Conservation (phyloP, 495 filamentous ascomycete species). For the Oleoguttula mirabilis region DNA sequence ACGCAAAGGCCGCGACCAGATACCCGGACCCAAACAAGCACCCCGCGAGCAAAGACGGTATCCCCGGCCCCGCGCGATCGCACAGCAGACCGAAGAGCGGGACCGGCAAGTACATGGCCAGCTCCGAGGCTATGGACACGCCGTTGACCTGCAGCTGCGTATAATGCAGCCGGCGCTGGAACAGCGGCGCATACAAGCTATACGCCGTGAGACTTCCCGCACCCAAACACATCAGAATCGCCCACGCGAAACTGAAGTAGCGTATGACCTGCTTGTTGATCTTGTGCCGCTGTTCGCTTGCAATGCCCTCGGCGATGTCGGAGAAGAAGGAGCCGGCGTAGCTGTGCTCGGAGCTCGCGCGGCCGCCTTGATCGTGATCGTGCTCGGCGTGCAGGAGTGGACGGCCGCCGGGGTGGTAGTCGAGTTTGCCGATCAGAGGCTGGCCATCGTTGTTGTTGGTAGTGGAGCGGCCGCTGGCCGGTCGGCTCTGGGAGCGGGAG, state of each 20-base stretch:
- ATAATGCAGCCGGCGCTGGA: constrained; percentile 73
- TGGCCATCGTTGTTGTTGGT: not conserved
- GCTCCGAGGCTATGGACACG: constrained; percentile 67
- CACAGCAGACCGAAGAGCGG: constrained; percentile 82
- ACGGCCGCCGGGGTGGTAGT: constrained; percentile 45
- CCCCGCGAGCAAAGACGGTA: constrained; percentile 58
- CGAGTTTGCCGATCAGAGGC: constrained; percentile 43
- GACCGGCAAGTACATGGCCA: constrained; percentile 81
- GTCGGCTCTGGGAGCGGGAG: constrained; percentile 3
- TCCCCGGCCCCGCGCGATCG: constrained; percentile 70
- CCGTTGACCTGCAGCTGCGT: constrained; percentile 84
- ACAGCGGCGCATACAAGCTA: constrained; percentile 79
- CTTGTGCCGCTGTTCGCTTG: constrained; percentile 42
- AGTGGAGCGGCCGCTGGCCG: not conserved
- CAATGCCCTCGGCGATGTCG: constrained; percentile 49
- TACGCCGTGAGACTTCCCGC: constrained; percentile 79
- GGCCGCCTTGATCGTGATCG: constrained; percentile 18
- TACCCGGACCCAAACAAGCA: constrained; percentile 71
- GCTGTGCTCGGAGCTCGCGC: constrained; percentile 25
- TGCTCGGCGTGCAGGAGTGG: constrained; percentile 32
- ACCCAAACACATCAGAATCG: constrained; percentile 54
- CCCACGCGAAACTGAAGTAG: constrained; percentile 47
- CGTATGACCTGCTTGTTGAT: constrained; percentile 41
- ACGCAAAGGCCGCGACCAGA: constrained; percentile 66
- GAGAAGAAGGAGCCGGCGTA: constrained; percentile 47